Percentiles rank a stretch among this genome's conserved stretches.
These are phyloP conservation scores for Hyaloraphidium curvatum DNA, from an alignment of 192 early-diverging fungal species.

Conservation along the genomic window DNA sequence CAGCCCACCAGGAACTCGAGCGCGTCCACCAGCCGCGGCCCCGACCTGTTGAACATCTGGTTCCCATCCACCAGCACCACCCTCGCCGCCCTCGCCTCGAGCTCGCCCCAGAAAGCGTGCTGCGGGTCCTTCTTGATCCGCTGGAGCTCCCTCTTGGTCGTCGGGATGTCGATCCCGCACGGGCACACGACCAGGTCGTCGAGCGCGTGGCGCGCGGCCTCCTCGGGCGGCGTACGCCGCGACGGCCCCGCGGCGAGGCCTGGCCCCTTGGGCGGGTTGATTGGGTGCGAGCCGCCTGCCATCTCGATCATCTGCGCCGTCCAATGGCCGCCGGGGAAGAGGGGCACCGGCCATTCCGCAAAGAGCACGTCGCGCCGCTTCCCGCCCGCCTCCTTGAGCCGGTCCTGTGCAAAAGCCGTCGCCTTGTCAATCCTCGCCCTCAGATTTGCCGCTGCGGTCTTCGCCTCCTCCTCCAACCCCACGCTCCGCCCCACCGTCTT, in stretches of 20 bases:
- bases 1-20: constrained; percentile 31
- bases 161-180: constrained; percentile 25
- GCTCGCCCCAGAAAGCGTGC: no score
- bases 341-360: constrained; percentile 33
- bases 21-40: constrained; percentile 30
- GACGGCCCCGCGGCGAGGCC: constrained; percentile 18
- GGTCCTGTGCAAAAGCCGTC: background rate
- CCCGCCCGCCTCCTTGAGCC: constrained; percentile 7
- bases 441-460: constrained; percentile 6
- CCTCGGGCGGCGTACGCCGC: constrained; percentile 7
- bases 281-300: constrained; percentile 23
- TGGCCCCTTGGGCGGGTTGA: constrained; percentile 10
- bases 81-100: constrained; percentile 10
- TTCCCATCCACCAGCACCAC: constrained; percentile 34
- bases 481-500: constrained; percentile 20
- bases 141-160: constrained; percentile 8
- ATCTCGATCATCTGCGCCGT: constrained; percentile 28
- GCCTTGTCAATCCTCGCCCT: constrained; percentile 11
- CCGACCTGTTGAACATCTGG: constrained; percentile 36
- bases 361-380: constrained; percentile 14
- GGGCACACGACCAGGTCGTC: constrained; percentile 26
- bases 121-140: no score
- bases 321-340: constrained; percentile 31
- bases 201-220: constrained; percentile 13
- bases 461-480: constrained; percentile 10